Conservation (phyloP, 768 basidiomycete species). For the Hortiboletus flavorubellus region DNA sequence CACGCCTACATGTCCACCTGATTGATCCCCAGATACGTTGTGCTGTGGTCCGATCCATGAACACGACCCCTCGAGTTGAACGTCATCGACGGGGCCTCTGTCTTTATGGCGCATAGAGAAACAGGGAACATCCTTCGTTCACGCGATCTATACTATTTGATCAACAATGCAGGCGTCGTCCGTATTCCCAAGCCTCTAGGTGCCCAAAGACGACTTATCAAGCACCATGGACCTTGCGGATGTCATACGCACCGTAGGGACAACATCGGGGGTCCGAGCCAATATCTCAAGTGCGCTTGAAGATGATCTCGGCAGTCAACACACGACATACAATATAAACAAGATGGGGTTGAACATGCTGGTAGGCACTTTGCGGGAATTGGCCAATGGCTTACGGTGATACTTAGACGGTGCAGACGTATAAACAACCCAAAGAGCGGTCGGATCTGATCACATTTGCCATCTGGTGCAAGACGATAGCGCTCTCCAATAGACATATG, state of each 20-base stretch:
- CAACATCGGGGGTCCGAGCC: constrained; percentile 31
- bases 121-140: no score
- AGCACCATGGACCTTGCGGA: constrained; percentile 21
- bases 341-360: constrained; percentile 23
- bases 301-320: constrained; percentile 26
- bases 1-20: background rate
- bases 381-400: constrained; percentile 19
- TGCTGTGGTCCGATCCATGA: background rate
- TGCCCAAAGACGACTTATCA: constrained; percentile 21
- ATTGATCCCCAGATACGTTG: background rate
- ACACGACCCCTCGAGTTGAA: constrained; percentile 19
- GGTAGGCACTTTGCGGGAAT: constrained; percentile 27
- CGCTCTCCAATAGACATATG: constrained; percentile 25
- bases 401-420: constrained; percentile 23
- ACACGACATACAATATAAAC: constrained; percentile 33
- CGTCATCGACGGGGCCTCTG: constrained; percentile 16
- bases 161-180: constrained; percentile 34
- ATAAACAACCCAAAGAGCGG: constrained; percentile 33
- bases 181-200: constrained; percentile 16
- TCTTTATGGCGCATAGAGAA: no score
- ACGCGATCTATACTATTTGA: no score
- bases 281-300: constrained; percentile 32
- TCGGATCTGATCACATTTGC: constrained; percentile 30
- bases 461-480: constrained; percentile 32
- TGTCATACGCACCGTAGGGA: constrained; percentile 21